These are phyloP conservation scores for Thielaviopsis ethacetica DNA, from an alignment of 2,329 filamentous ascomycete species.

Conservation along the genomic window DNA sequence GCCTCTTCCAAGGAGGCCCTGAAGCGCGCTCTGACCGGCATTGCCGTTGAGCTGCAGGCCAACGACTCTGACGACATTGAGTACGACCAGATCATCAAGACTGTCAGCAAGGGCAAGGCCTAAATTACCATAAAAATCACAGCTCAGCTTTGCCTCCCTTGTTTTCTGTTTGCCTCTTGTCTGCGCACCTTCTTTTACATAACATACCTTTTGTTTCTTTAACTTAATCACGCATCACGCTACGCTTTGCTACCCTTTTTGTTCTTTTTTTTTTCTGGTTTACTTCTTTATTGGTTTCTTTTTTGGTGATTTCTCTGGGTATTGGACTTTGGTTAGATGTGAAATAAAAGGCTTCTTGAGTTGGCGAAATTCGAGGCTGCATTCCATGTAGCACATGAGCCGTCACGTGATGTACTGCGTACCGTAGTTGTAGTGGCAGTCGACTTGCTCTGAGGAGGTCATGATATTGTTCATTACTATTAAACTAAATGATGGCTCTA, in stretches of 20 bases:
- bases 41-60: slow-evolving; percentile 65
- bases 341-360: not conserved
- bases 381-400: not conserved
- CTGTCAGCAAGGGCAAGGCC: slow-evolving; percentile 46
- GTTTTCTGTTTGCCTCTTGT: slow-evolving; percentile 7
- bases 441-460: not conserved
- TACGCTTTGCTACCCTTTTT: not conserved
- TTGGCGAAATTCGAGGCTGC: not conserved
- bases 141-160: not conserved
- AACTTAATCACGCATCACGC: slow-evolving; percentile 3
- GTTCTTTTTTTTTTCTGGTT: not conserved
- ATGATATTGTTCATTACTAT: not conserved
- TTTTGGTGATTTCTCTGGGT: not conserved
- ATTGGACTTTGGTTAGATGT: not conserved
- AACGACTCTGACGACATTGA: slow-evolving; percentile 75
- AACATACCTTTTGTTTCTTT: slow-evolving; percentile 7
- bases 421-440: not conserved
- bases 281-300: not conserved
- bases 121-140: slow-evolving; percentile 19
- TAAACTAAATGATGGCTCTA: not conserved
- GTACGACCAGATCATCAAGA: slow-evolving; percentile 52
- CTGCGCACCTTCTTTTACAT: not conserved
- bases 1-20: slow-evolving; percentile 76
- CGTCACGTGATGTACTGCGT: not conserved
- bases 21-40: slow-evolving; percentile 60